A percentile compares a stretch with the other conserved stretches of the same genome.
phyloP scores from a whole-genome alignment of 179 eudicot species.

The Heliamphora ciliata region DNA sequence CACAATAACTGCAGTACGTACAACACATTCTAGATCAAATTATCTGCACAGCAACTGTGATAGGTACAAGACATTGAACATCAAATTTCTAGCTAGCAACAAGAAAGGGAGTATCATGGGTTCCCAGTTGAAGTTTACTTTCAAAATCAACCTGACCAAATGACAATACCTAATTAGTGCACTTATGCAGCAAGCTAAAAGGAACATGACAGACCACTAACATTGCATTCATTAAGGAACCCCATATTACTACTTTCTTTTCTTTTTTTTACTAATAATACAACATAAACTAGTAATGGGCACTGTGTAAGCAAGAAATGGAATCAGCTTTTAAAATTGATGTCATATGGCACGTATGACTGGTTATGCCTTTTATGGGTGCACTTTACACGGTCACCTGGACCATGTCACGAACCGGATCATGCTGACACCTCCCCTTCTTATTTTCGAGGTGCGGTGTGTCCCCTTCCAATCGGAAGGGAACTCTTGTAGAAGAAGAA shows the following conservation, averaged over 20 bases:
- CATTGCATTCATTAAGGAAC: neutral
- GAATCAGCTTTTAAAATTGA: neutral
- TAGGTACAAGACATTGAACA: constrained; percentile 11
- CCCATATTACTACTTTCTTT: too few species aligned
- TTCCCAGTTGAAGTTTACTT: neutral
- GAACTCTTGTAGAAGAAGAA: too few species aligned
- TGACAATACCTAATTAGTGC: neutral
- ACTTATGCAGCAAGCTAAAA: neutral
- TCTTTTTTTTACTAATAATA: too few species aligned
- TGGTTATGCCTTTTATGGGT: neutral
- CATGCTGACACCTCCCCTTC: too few species aligned
- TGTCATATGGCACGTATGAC: neutral
- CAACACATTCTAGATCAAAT: constrained; percentile 26
- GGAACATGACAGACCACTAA: neutral
- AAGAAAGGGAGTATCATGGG: constrained; percentile 10
- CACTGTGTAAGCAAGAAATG: neutral
- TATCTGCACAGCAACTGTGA: constrained; percentile 86
- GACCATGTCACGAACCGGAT: neutral
- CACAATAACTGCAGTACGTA: constrained; percentile 74
- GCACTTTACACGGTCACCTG: neutral
- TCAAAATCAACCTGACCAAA: constrained; percentile 1
- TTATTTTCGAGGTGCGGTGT: too few species aligned
- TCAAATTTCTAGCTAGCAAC: constrained; percentile 13
- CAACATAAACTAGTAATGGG: too few species aligned
- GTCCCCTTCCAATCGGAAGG: too few species aligned